phyloP scores from a whole-genome alignment of 2,329 filamentous ascomycete genomes.

The Talaromyces sp. region DNA sequence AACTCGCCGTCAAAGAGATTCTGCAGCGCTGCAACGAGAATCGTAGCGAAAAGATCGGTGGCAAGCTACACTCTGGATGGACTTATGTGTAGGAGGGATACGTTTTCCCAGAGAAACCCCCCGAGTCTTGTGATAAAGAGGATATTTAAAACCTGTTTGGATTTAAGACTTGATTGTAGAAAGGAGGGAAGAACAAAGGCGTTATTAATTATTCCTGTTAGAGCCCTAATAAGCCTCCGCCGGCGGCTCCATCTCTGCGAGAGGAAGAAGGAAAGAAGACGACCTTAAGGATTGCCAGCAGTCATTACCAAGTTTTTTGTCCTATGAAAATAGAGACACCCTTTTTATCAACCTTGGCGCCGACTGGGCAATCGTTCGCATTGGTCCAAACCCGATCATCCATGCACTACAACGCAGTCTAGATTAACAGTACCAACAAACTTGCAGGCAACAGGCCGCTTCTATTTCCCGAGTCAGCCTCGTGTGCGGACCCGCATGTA shows the following conservation, averaged over 20 bases:
- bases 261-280: too few relatives aligned
- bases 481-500: background rate
- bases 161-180: too few relatives aligned
- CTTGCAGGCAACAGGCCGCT: background rate
- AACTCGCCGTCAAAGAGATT: slow-evolving; percentile 4
- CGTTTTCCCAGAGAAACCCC: background rate
- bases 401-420: too few relatives aligned
- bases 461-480: background rate
- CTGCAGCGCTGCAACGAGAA: background rate
- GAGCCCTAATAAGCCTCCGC: too few relatives aligned
- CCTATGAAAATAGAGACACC: too few relatives aligned
- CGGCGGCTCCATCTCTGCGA: too few relatives aligned
- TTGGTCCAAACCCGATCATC: too few relatives aligned
- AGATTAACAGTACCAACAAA: background rate
- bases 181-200: background rate
- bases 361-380: too few relatives aligned
- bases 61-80: background rate
- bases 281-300: too few relatives aligned
- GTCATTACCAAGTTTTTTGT: too few relatives aligned
- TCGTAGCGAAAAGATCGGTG: background rate
- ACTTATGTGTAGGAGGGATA: background rate
- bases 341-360: too few relatives aligned
- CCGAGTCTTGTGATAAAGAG: background rate
- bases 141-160: background rate
- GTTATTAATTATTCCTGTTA: background rate